Percentiles rank a stretch among this genome's conserved stretches.
phyloP scores from a whole-genome alignment of 768 basidiomycete genomes.

The Boletales sp. region DNA sequence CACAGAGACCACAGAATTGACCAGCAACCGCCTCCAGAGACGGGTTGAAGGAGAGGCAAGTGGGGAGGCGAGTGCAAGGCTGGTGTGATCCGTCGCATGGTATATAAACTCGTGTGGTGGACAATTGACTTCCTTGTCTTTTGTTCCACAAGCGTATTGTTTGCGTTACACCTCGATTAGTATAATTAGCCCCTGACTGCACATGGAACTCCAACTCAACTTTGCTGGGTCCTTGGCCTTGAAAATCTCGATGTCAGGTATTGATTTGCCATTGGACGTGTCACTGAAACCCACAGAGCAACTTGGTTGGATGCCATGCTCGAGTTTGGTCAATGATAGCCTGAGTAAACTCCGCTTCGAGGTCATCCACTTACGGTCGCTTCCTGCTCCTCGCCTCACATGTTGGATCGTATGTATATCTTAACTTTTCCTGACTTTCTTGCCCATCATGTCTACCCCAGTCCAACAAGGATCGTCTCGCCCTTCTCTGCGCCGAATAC shows the following conservation, averaged over 20 bases:
- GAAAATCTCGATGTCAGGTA: no score
- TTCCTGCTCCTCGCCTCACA: no score
- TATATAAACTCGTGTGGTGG: conserved; percentile 3
- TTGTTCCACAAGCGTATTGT: conserved; percentile 14
- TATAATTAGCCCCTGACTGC: no score
- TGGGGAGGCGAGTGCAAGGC: neutral
- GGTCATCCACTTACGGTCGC: no score
- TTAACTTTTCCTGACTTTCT: neutral
- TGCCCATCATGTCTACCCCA: conserved; percentile 11
- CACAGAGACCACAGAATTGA: conserved; percentile 17
- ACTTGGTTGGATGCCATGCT: no score
- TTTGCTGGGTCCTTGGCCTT: no score
- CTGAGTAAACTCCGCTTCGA: no score
- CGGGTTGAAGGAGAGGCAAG: conserved; percentile 3
- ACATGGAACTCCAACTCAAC: no score
- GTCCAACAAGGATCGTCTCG: conserved; percentile 2
- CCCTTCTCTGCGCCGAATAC: conserved; percentile 18
- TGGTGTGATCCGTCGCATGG: neutral
- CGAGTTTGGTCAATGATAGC: no score
- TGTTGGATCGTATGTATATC: neutral
- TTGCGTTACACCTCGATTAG: neutral
- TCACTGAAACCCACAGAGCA: no score
- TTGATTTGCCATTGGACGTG: no score
- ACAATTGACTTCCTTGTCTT: conserved; percentile 18
- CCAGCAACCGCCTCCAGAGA: conserved; percentile 22